These are phyloP conservation scores for Pyronema omphalodes DNA, from an alignment of 495 filamentous ascomycete genomes.

Conservation along the genomic window DNA sequence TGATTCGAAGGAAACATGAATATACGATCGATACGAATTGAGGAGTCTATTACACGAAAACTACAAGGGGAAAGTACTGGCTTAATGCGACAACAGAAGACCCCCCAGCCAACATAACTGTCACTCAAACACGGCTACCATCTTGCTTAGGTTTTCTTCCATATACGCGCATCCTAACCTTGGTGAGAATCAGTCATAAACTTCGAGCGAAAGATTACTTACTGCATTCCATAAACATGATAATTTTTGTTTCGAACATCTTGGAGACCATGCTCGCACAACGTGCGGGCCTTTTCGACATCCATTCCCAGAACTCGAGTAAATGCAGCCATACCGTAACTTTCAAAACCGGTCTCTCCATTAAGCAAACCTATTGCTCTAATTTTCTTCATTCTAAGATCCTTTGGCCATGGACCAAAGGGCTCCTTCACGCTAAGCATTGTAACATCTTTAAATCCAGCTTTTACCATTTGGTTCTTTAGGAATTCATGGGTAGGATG, in stretches of 20 bases:
- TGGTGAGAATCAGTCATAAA: too few species aligned
- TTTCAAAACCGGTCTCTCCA: not conserved
- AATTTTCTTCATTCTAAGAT: slow-evolving; percentile 32
- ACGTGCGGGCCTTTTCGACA: not conserved
- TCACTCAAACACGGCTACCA: too few species aligned
- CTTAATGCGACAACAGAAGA: too few species aligned
- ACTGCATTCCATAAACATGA: not conserved
- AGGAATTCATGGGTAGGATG: not conserved
- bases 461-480: not conserved
- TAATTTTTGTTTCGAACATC: not conserved
- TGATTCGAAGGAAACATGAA: too few species aligned
- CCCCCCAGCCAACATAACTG: too few species aligned
- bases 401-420: slow-evolving; percentile 32
- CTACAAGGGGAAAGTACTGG: too few species aligned
- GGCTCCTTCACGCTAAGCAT: slow-evolving; percentile 24
- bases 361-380: slow-evolving; percentile 11
- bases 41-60: too few species aligned
- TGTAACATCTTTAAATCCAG: slow-evolving; percentile 24
- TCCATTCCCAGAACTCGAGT: not conserved
- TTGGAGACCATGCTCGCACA: not conserved
- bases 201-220: too few species aligned
- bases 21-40: too few species aligned
- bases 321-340: not conserved
- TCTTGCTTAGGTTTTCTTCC: too few species aligned
- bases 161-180: too few species aligned